Percentiles rank a stretch among this genome's conserved stretches.
These are phyloP conservation scores for Psilocybe azurescens DNA, from an alignment of 768 basidiomycete species.

Conservation along the genomic window DNA sequence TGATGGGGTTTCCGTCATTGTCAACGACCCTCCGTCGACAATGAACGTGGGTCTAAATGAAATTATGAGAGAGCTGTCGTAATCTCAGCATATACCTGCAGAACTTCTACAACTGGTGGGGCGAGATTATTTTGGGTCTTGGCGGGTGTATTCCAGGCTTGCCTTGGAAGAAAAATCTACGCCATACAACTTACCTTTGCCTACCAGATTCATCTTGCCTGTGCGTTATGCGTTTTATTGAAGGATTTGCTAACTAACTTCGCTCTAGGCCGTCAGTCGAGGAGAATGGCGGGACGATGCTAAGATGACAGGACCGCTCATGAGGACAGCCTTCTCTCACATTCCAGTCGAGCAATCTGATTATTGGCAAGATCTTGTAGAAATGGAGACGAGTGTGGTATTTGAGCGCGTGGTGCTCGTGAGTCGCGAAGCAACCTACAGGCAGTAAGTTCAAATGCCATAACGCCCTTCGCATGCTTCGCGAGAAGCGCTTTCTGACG, in stretches of 20 bases:
- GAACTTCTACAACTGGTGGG: constrained; percentile 51
- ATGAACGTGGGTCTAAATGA: constrained; percentile 21
- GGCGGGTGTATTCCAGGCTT: constrained; percentile 41
- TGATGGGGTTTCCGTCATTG: constrained; percentile 23
- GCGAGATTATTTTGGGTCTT: constrained; percentile 46
- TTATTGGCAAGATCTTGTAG: constrained; percentile 68
- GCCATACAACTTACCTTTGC: constrained; percentile 5
- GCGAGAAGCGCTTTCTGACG: constrained; percentile 10
- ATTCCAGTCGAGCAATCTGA: constrained; percentile 58
- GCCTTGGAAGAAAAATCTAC: neutral
- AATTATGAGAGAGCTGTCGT: neutral
- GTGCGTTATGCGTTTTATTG: constrained; percentile 3
- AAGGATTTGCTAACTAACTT: neutral
- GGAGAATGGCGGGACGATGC: constrained; percentile 64
- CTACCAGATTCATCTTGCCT: constrained; percentile 11
- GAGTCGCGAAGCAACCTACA: constrained; percentile 68
- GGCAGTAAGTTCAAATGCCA: constrained; percentile 28
- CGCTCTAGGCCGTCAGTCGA: constrained; percentile 25
- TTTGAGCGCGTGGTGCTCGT: constrained; percentile 66
- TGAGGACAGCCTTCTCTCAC: constrained; percentile 68
- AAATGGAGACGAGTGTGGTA: constrained; percentile 50
- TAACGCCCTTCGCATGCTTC: constrained; percentile 8
- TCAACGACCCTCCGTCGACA: constrained; percentile 23
- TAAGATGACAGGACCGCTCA: constrained; percentile 64
- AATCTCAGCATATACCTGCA: constrained; percentile 17